Base-by-base conservation (phyloP, 1,139 yeast genomes). In the Sugiyamaella grinbergsii region DNA sequence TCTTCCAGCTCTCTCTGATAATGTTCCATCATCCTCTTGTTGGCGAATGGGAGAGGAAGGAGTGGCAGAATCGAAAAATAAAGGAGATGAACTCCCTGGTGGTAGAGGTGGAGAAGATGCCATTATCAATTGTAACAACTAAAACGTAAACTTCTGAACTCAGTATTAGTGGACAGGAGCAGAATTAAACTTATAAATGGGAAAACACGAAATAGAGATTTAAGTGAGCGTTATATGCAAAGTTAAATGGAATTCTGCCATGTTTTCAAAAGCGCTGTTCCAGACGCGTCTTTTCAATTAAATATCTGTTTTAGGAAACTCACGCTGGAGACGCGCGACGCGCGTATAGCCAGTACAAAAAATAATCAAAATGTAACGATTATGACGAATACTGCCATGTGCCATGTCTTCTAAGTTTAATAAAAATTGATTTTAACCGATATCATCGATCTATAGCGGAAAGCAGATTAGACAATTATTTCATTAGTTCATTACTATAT, bases 21-120 rank as follows among this genome's bases (percentile, higher is more conserved):
- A 41, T 10, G 51, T 34, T 7, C 55, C 51, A 11, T 51, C 60
- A 8, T 49, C 55, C 23, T 34, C 22, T n/a, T 37, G 43, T 18
- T 56, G 55, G n/a, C 62, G 58, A 28, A 58, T 54, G 6, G 80
- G 76, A 13, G 71, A 75, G 7, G 81, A 75, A 24, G 81, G 77
- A 19, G 80, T 19, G 79, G 82, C 77, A 62, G 45, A 41, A 22
- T 41, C 13, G 63, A 82, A 77, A 62, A 83, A 82, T 54, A 83
- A 74, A 28, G 54, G 55, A 16, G 58, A 53, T 6, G 58, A 54
- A 28, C 56, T 53, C 42, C 53, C 58, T 19, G 58, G 59, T 18
- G 57, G 51, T 19, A 53, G 47, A n/a, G 37, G 45, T 13, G 45
- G 45, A 22, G 45, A 41, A 3, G 43, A 40, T 4, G 43, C 43